Evolutionary conservation across 2,329 filamentous ascomycete species (phyloP), one percentile per base, ranked within the genome.

Genomic region (Clarireedia monteithiana): DNA sequence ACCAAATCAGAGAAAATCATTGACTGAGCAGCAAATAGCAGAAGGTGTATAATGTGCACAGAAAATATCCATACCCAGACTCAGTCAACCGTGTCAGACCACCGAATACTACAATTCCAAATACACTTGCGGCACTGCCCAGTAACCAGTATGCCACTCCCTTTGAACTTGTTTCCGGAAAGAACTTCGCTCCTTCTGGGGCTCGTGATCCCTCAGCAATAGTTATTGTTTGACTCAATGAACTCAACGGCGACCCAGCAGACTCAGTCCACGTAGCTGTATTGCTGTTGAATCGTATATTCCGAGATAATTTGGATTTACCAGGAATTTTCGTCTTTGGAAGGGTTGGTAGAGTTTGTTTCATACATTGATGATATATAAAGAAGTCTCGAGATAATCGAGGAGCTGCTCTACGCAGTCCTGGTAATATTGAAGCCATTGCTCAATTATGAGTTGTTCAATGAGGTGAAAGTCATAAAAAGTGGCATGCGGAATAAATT

Each of bases 91-190:
- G 80, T 30, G 94, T 99, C 64, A 99, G 77, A 5, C 94, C 94
- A 57, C 94, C 94, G 71, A 95, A 95, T 46, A 99, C 83, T 51
- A 99, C 91, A 66, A 99, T 96, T 58, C 94, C 94, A 73, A 97
- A 99, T 52, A 97, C 94, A 70, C 90, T 95, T 45, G 83, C 88
- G 1, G 94, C 91, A 64, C 91, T 96, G 48, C 84, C 92, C 55
- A 99, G 75, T 47, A 99, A 81, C 91, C 91, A 99, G 75, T 92
- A 92, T 58, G 85, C 94, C 46, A 96, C 91, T 9, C 77, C 75
- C 72, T 88, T 94, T 57, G 85, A 82, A 62, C 81, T 90, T 9
- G 81, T 81, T 64, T 88, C 60, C 0, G 68, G 68, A 48, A 67
- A 69, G 60, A 65, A 68, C 1, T 44, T 30, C 26, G 30, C 44